Base-by-base conservation (phyloP, 2,329 filamentous ascomycete genomes). In the Botrytis fabae region DNA sequence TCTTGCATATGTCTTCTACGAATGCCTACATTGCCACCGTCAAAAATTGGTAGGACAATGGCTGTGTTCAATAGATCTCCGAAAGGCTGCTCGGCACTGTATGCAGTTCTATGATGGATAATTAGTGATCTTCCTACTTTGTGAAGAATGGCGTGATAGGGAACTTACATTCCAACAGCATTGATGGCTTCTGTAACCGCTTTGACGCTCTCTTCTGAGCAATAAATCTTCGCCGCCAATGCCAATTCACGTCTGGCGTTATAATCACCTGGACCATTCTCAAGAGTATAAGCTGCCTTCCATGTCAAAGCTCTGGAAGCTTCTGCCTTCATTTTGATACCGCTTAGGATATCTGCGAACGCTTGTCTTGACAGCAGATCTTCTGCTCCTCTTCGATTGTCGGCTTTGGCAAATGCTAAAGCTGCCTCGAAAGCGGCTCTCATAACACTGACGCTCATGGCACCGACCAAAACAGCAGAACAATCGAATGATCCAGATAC, bases 371-470 rank as follows among this genome's bases (percentile, higher is more conserved):
- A 80, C 10, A 88, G 77, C 57, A 89, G 81, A 0, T 82, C 80
- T 42, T 83, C 81, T 1, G 80, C 82, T 2, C 86, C 86, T 25
- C 85, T 81, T 1, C 86, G 80, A 2, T 79, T 76, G n/a, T 88
- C 83, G 0, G 70, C 70, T 75, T 85, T 86, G 2, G 85, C 85
- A 74, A 88, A 89, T 1, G 77, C 75, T 1, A 89, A 79, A 2
- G 86, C 86, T 0, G 83, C 83, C 22, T 88, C 86, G 75, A 89
- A 89, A 0, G 84, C 83, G 0, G 84, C 83, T 0, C 87, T 83
- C 85, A 87, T 87, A 59, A 89, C 80, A 2, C 86, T 85, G 0
- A 86, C 85, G 16, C 82, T 82, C 84, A 89, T 88, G 3, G 86
- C 86, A 2, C 86, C 86, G 0, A 88, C 86, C 0, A 89, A 80